Evolutionary conservation across 306 rosid genomes (phyloP), one percentile per base, ranked within the genome.

Genomic region (cucumber (Cucumis sativus)): DNA sequence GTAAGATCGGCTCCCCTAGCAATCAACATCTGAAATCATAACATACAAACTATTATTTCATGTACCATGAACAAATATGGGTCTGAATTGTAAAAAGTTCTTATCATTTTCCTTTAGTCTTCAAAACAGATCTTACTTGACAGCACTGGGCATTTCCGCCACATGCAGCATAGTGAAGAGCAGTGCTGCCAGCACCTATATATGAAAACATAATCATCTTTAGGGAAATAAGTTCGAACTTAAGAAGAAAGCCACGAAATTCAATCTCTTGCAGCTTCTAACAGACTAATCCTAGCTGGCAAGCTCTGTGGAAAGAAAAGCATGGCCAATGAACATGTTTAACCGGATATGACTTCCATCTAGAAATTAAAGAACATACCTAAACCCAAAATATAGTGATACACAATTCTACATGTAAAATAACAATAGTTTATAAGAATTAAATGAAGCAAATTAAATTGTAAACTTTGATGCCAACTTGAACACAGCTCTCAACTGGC

Each of bases 61-160:
- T 11, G 20, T 10, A 17, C 63, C 49, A 52, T 17, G 30, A 18
- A 51, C 20, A 72, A 33, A 52, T 52, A 52, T 28, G 41, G 30
- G 49, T 8, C 37, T 80, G 58, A 60, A 83, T 84, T 63, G 51
- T 75, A 39, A 17, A 51, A 30, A 17, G 37, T 77, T 8, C 17
- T 39, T 21, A 28, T 59, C 25, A 9, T 21, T 40, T 43, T 45
- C 39, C 25, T 40, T 18, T 77, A 59, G 73, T 33, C 71, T 75
- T n/a, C 43, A 67, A 75, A 56, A 17, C n/a, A 75, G 65, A 59
- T 77, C 90, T 66, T 79, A 96, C 99, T 77, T 90, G 92, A 84
- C 99, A 96, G 74, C 97, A 92, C 79, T 91, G 98, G 35, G 92
- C 93, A 89, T 88, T 91, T 79, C 99, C 99, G 63, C 99, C 97